These are phyloP conservation scores for Imleria badia DNA, from an alignment of 768 basidiomycete genomes.

Conservation along the genomic window DNA sequence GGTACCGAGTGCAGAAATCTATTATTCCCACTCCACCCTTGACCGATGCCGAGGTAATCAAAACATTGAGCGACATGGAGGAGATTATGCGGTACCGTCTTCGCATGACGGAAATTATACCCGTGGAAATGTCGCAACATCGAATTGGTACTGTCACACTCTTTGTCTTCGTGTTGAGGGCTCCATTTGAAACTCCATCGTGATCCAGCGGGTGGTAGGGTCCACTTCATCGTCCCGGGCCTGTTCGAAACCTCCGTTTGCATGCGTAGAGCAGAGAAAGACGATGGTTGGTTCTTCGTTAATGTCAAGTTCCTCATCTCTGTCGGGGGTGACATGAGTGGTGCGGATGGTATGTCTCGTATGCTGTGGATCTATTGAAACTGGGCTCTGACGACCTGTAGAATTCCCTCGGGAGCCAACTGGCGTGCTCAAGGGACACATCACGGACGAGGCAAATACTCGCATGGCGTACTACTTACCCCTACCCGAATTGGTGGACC, in stretches of 20 bases:
- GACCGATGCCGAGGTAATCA: constrained; percentile 62
- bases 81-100: constrained; percentile 77
- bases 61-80: constrained; percentile 71
- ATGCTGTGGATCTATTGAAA: neutral
- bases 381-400: constrained; percentile 24
- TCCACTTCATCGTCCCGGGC: constrained; percentile 68
- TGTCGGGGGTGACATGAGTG: constrained; percentile 71
- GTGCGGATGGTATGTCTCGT: constrained; percentile 56
- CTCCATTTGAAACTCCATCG: constrained; percentile 17
- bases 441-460: constrained; percentile 70
- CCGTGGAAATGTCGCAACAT: constrained; percentile 76
- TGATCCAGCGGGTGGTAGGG: constrained; percentile 69
- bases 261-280: constrained; percentile 63
- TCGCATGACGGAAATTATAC: constrained; percentile 74
- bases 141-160: constrained; percentile 51
- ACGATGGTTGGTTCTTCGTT: constrained; percentile 87
- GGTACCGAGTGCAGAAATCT: constrained; percentile 51
- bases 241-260: constrained; percentile 76
- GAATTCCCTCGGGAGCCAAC: constrained; percentile 74
- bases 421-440: constrained; percentile 61
- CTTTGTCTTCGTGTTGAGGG: constrained; percentile 13
- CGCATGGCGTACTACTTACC: constrained; percentile 66
- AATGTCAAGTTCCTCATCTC: constrained; percentile 71
- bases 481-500: constrained; percentile 40
- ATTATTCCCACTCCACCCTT: constrained; percentile 65